Conservation (phyloP, 331 rosid species). For the Dryas integrifolia region DNA sequence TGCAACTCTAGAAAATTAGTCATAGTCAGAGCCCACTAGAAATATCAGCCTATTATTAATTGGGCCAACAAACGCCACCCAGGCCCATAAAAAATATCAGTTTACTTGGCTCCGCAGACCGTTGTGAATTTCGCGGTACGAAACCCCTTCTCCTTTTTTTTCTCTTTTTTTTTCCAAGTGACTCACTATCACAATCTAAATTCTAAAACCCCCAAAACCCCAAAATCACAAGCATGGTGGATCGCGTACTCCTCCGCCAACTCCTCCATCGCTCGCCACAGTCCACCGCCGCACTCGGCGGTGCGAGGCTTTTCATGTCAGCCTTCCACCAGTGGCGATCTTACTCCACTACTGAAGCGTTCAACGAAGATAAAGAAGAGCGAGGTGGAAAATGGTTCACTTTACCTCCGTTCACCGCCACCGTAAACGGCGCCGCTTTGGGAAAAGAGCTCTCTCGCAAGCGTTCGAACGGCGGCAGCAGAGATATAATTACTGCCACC, state of each 20-base stretch:
- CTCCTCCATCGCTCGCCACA: conserved; percentile 17
- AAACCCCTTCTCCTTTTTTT: not conserved
- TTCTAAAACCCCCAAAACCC: not conserved
- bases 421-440: conserved; percentile 27
- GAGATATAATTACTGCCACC: not conserved
- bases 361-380: conserved; percentile 10
- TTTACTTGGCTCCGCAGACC: not conserved
- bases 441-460: conserved; percentile 16
- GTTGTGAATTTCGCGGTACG: not conserved
- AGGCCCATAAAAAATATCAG: not conserved
- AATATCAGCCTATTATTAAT: not conserved
- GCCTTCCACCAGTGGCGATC: conserved; percentile 9
- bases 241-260: conserved; percentile 28
- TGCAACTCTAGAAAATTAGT: not conserved
- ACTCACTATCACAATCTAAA: not conserved
- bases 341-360: conserved; percentile 24
- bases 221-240: conserved; percentile 21
- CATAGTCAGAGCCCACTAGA: no score
- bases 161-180: no score
- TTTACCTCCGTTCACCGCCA: conserved; percentile 52
- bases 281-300: conserved; percentile 1
- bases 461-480: not conserved
- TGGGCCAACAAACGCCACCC: not conserved
- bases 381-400: conserved; percentile 48
- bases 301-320: conserved; percentile 10